Evolutionary conservation across 2,329 filamentous ascomycete species (phyloP), one percentile per base, ranked within the genome.

Genomic region (Dothidotthia symphoricarpi): DNA sequence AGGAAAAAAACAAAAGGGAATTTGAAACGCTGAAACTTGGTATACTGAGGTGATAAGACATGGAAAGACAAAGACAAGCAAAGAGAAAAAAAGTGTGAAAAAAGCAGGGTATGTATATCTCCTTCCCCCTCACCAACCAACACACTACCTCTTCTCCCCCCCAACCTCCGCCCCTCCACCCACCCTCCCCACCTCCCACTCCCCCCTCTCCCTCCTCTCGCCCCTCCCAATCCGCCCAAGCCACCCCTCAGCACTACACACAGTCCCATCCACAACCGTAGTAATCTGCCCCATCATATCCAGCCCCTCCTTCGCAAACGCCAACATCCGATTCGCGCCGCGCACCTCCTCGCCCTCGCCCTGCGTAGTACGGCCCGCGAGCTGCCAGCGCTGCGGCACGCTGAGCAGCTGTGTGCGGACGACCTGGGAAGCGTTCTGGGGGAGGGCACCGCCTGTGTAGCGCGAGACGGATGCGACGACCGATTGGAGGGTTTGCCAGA

Each of bases 251-350:
- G 93, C 93, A 55, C 86, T 93, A 38, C 86, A 79, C 36, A 97
- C 85, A 0, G 93, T 97, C 36, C 88, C 86, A 52, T 94, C 87
- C 7, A 97, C 77, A 2, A 96, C 87, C 4, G 83, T 82, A 27
- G 83, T 93, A 33, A 98, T 88, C 64, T 96, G 89, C 1, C 82
- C 79, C 76, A 97, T 89, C 85, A 97, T 95, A 53, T 96, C 89
- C 11, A 97, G 74, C 0, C 90, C 88, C 63, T 97, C 91, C 57
- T 85, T 86, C 6, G 91, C 91, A 34, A 97, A 80, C 1, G 93
- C 81, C 10, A 97, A 71, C 39, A 94, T 89, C 27, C 85, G 78
- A 52, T 89, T 84, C 0, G 88, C 89, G 34, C 71, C 72, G 7
- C 74, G 67, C 9, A 74, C 75, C 13, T 76, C 75, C 24, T 63